phyloP scores from a whole-genome alignment of 495 filamentous ascomycete species.

The Aspergillus nanangensis region DNA sequence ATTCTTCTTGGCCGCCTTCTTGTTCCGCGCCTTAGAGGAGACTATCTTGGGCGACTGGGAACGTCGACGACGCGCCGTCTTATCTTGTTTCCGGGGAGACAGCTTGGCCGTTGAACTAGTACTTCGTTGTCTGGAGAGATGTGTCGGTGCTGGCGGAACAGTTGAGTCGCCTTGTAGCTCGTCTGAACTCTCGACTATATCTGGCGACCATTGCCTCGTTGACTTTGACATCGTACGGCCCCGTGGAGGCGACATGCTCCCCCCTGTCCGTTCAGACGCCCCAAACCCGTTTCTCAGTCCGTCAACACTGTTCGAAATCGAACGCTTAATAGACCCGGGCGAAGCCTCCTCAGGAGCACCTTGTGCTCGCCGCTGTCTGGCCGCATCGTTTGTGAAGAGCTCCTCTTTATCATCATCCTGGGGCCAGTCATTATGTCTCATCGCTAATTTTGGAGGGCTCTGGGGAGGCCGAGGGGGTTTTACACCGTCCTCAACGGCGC shows the following conservation, averaged over 20 bases:
- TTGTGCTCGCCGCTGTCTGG: constrained; percentile 20
- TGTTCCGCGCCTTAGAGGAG: too few species aligned
- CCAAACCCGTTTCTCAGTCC: neutral
- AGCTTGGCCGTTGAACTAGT: too few species aligned
- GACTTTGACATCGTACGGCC: too few species aligned
- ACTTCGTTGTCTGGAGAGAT: constrained; percentile 5
- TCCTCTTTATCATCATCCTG: constrained; percentile 15
- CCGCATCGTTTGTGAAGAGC: constrained; percentile 23
- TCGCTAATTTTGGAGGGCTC: too few species aligned
- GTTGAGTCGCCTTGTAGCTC: constrained; percentile 40
- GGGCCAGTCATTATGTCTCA: constrained; percentile 1
- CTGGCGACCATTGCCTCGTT: constrained; percentile 12
- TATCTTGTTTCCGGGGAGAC: too few species aligned
- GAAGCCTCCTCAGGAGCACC: too few species aligned
- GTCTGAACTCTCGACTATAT: constrained; percentile 33
- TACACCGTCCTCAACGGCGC: constrained; percentile 17
- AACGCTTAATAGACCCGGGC: too few species aligned
- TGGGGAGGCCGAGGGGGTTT: constrained; percentile 2
- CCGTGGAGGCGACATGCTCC: too few species aligned
- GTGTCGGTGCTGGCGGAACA: constrained; percentile 18
- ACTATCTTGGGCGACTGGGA: too few species aligned
- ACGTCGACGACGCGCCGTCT: too few species aligned
- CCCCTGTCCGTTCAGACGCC: too few species aligned
- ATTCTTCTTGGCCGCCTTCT: too few species aligned
- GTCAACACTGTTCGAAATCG: neutral